These are phyloP conservation scores for Babesia bigemina DNA, from an alignment of 169 alveolate species.

Conservation along the genomic window DNA sequence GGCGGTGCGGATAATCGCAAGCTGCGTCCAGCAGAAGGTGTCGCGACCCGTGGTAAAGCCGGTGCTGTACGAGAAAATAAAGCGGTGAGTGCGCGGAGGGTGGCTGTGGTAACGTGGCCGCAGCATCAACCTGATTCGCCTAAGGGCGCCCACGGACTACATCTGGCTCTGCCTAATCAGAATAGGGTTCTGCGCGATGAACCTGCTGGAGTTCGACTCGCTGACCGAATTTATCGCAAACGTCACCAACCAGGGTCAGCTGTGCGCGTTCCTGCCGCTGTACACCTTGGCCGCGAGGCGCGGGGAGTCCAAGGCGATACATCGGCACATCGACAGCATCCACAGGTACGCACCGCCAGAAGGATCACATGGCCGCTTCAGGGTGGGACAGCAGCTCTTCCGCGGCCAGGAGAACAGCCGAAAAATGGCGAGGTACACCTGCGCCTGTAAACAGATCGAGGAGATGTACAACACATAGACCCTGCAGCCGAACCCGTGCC, in stretches of 20 bases:
- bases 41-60: slow-evolving; percentile 29
- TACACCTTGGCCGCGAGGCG: slow-evolving; percentile 27
- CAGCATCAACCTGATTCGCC: slow-evolving; percentile 24
- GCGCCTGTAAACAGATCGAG: slow-evolving; percentile 16
- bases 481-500: background rate
- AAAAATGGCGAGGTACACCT: background rate
- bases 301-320: slow-evolving; percentile 20
- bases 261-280: slow-evolving; percentile 31
- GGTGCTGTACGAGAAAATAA: slow-evolving; percentile 22
- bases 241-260: slow-evolving; percentile 20
- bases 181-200: slow-evolving; percentile 26
- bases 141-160: slow-evolving; percentile 27
- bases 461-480: slow-evolving; percentile 4
- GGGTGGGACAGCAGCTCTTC: slow-evolving; percentile 22
- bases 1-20: slow-evolving; percentile 19
- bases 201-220: slow-evolving; percentile 40
- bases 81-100: slow-evolving; percentile 1
- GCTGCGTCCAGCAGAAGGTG: slow-evolving; percentile 3
- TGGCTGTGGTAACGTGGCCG: background rate
- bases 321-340: slow-evolving; percentile 7
- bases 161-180: slow-evolving; percentile 31
- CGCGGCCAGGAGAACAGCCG: background rate
- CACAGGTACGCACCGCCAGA: background rate
- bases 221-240: slow-evolving; percentile 32
- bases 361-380: background rate